phyloP scores from a whole-genome alignment of 805 yeast genomes.

The Wickerhamomyces bovis region DNA sequence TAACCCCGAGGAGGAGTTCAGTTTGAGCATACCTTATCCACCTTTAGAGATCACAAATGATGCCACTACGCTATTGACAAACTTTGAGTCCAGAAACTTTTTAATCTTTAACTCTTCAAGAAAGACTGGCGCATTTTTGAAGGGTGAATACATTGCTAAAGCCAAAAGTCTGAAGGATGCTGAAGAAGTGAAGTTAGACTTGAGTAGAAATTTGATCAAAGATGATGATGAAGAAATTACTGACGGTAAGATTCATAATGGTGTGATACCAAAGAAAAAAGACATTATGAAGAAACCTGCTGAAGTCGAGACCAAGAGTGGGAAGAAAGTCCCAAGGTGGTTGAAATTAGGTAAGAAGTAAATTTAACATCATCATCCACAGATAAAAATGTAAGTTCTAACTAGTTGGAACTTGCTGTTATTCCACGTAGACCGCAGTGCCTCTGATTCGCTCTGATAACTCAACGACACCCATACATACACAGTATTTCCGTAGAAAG shows the following conservation, averaged over 20 bases:
- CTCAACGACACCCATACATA: no score
- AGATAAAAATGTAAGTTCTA: no score
- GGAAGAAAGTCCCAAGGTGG: slow-evolving; percentile 34
- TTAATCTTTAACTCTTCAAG: slow-evolving; percentile 27
- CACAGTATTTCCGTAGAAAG: no score
- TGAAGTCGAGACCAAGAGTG: slow-evolving; percentile 1
- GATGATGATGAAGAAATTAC: slow-evolving; percentile 1
- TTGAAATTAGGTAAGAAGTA: slow-evolving; percentile 32
- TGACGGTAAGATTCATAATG: slow-evolving; percentile 15
- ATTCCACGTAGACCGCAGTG: no score
- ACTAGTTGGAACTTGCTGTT: no score
- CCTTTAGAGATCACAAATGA: slow-evolving; percentile 25
- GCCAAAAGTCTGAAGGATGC: slow-evolving; percentile 31
- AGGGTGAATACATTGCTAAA: slow-evolving; percentile 20
- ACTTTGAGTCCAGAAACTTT: slow-evolving; percentile 42
- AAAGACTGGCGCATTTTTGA: slow-evolving; percentile 24
- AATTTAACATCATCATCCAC: no score
- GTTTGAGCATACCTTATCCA: slow-evolving; percentile 46
- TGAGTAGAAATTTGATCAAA: slow-evolving; percentile 4
- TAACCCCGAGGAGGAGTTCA: slow-evolving; percentile 27
- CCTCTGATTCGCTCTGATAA: no score
- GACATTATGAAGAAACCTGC: neutral
- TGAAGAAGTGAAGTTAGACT: slow-evolving; percentile 19
- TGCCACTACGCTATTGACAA: slow-evolving; percentile 27
- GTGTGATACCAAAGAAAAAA: slow-evolving; percentile 14